phyloP scores from a whole-genome alignment of 768 basidiomycete species.

The Amanita pallidorosea region DNA sequence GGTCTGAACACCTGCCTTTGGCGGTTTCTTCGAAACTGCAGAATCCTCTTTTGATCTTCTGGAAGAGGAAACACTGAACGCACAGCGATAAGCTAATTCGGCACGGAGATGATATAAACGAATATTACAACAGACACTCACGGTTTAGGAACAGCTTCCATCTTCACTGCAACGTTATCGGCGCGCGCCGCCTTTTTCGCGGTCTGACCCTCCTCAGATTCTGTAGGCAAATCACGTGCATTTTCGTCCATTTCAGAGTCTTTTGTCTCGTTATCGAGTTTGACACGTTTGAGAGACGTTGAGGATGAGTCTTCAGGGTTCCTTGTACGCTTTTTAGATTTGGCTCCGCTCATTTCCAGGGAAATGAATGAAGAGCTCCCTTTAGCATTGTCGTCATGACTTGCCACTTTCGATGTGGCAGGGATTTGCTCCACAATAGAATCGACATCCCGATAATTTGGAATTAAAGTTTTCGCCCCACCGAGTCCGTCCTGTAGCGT shows the following conservation, averaged over 20 bases:
- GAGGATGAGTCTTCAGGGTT: neutral
- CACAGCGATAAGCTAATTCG: neutral
- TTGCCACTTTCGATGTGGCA: neutral
- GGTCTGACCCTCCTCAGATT: neutral
- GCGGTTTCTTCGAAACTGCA: neutral
- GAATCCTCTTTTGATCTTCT: constrained; percentile 25
- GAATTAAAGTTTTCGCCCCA: neutral
- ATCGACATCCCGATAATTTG: neutral
- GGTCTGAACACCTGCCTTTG: neutral
- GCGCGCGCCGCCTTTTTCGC: neutral
- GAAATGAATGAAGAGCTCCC: neutral
- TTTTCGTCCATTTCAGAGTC: neutral
- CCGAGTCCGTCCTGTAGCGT: constrained; percentile 2
- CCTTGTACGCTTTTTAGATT: constrained; percentile 1
- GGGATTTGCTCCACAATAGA: neutral
- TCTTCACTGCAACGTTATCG: neutral
- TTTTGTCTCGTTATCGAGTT: neutral
- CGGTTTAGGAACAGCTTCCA: neutral
- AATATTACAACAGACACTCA: neutral
- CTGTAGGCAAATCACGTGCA: neutral
- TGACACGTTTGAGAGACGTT: constrained; percentile 1
- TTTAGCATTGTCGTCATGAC: neutral
- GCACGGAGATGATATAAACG: neutral
- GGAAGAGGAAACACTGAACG: constrained; percentile 7
- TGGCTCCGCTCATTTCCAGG: neutral